Conservation (phyloP, 305 asterid species). For the Fraxinus sp. region DNA sequence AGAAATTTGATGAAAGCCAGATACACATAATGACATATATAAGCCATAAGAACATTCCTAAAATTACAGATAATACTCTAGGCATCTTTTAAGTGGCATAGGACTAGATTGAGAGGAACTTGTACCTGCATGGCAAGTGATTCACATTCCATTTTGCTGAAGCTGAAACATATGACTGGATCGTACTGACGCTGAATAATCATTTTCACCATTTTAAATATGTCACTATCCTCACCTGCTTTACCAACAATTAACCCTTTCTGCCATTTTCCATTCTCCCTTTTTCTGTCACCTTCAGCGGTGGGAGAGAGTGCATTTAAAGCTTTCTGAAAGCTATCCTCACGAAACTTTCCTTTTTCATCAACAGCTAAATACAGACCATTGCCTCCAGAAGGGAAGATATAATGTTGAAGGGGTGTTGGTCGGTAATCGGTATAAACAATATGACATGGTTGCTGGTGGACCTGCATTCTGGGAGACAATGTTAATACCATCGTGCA, state of each 20-base stretch:
- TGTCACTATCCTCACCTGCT: slow-evolving; percentile 87
- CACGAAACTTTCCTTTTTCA: slow-evolving; percentile 93
- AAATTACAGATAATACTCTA: not conserved
- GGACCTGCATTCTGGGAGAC: slow-evolving; percentile 64
- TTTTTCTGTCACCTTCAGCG: slow-evolving; percentile 55
- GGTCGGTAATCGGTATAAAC: slow-evolving; percentile 97
- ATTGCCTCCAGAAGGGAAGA: slow-evolving; percentile 92
- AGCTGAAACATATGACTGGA: slow-evolving; percentile 98
- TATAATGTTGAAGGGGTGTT: slow-evolving; percentile 94
- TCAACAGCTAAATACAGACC: slow-evolving; percentile 93
- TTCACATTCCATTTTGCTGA: slow-evolving; percentile 99
- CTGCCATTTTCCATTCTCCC: slow-evolving; percentile 73
- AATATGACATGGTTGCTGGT: slow-evolving; percentile 95
- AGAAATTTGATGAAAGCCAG: not conserved
- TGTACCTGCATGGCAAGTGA: slow-evolving; percentile 95
- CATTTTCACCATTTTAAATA: slow-evolving; percentile 98
- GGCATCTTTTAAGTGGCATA: not conserved
- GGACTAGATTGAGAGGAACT: not conserved
- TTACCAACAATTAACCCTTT: slow-evolving; percentile 72
- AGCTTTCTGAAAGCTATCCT: slow-evolving; percentile 95
- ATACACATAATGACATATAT: not conserved
- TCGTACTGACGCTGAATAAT: slow-evolving; percentile 88
- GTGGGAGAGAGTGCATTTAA: slow-evolving; percentile 74
- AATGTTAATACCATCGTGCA: slow-evolving; percentile 25
- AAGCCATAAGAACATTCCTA: not conserved